These are phyloP conservation scores for Candida tetrigidarum DNA, from an alignment of 1,139 yeast genomes.

Conservation along the genomic window DNA sequence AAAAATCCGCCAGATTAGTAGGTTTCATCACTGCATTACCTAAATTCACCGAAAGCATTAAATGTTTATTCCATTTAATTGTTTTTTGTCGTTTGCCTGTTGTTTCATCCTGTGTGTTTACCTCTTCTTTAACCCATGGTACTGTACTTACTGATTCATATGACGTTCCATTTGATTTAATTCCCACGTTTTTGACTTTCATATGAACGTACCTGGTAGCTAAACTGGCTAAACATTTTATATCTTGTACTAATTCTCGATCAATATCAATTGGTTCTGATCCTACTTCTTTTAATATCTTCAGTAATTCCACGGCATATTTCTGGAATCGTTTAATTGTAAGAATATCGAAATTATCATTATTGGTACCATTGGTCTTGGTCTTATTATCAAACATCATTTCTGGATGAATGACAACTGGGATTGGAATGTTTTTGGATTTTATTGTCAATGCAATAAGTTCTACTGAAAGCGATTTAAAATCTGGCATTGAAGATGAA, in stretches of 20 bases:
- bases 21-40: constrained; percentile 17
- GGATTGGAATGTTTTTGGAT: constrained; percentile 39
- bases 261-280: constrained; percentile 29
- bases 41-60: constrained; percentile 19
- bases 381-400: constrained; percentile 39
- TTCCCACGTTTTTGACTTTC: constrained; percentile 20
- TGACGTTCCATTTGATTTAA: neutral
- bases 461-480: constrained; percentile 35
- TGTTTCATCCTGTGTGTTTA: neutral
- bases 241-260: constrained; percentile 29
- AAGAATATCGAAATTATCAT: constrained; percentile 36
- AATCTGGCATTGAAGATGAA: constrained; percentile 29
- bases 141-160: constrained; percentile 6
- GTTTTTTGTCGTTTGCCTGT: constrained; percentile 5
- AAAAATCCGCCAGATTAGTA: constrained; percentile 25
- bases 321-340: constrained; percentile 37
- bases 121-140: constrained; percentile 14
- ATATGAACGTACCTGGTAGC: constrained; percentile 28
- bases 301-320: constrained; percentile 35
- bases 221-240: constrained; percentile 40
- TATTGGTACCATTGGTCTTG: constrained; percentile 17
- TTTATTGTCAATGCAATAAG: constrained; percentile 35
- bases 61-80: constrained; percentile 15
- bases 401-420: constrained; percentile 40
- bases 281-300: constrained; percentile 30